Evolutionary conservation across 495 filamentous ascomycete species (phyloP).

Genomic region (Trichoderma parareesei): DNA sequence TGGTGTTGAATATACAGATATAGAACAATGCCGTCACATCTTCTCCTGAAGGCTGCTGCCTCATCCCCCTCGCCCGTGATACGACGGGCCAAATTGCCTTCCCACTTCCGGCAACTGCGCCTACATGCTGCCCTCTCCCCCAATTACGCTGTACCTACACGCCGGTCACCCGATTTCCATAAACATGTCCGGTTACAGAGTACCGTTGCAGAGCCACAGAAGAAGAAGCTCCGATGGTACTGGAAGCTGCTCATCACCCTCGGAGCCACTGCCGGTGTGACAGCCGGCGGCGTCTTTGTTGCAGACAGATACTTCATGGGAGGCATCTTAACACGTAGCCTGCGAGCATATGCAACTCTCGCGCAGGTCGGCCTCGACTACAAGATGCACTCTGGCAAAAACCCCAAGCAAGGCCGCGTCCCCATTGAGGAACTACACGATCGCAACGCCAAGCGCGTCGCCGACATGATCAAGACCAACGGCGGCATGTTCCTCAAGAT

Average conservation of each 20-base stretch:
- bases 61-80: background rate
- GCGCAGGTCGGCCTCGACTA: constrained; percentile 80
- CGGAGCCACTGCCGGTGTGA: background rate
- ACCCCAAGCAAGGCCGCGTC: constrained; percentile 54
- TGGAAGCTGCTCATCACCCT: background rate
- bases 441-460: constrained; percentile 74
- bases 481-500: constrained; percentile 96
- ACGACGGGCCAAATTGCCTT: background rate
- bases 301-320: constrained; percentile 1
- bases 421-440: constrained; percentile 64
- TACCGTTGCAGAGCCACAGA: background rate
- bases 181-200: background rate
- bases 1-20: too few species aligned
- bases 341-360: constrained; percentile 69
- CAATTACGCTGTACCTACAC: background rate
- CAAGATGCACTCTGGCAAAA: constrained; percentile 84
- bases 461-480: constrained; percentile 70
- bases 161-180: background rate
- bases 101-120: background rate
- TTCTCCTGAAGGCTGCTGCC: background rate
- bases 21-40: background rate
- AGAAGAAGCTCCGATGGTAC: background rate
- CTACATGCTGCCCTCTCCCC: background rate
- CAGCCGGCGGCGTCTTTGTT: background rate
- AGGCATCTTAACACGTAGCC: constrained; percentile 11